Conservation (phyloP, 352 stramenopile genomes). For the Pelagophyceae sp. region DNA sequence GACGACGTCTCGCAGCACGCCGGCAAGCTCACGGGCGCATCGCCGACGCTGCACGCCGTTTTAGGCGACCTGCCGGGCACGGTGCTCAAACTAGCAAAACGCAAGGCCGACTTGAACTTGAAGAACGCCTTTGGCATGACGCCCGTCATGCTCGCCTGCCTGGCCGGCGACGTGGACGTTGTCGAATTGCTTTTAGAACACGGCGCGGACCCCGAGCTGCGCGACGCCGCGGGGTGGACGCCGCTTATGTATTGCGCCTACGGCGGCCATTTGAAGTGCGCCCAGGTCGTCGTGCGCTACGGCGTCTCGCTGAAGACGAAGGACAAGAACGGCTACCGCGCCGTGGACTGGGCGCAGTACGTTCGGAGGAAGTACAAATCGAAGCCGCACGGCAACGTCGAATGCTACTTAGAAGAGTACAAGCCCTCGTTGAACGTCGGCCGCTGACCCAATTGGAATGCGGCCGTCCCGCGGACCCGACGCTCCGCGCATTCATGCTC, state of each 20-base stretch:
- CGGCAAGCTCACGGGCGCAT: neutral
- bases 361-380: conserved; percentile 5
- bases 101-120: neutral
- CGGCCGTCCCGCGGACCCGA: no score
- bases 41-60: neutral
- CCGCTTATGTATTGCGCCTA: conserved; percentile 18
- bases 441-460: no score
- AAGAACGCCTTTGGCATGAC: neutral
- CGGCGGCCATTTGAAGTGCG: conserved; percentile 12
- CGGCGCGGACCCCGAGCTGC: conserved; percentile 11
- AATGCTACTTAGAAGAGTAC: conserved; percentile 6
- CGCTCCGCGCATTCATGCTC: no score
- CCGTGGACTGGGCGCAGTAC: conserved; percentile 12
- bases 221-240: conserved; percentile 14
- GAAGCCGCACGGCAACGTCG: neutral
- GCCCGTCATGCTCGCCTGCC: conserved; percentile 1
- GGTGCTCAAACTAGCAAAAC: neutral
- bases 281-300: neutral
- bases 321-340: conserved; percentile 1
- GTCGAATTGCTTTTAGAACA: conserved; percentile 10
- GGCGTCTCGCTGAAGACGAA: neutral
- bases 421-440: neutral
- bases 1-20: neutral
- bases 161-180: conserved; percentile 1
- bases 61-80: neutral